These are phyloP conservation scores for Sporothrix protearum DNA, from an alignment of 2,329 filamentous ascomycete species.

Conservation along the genomic window DNA sequence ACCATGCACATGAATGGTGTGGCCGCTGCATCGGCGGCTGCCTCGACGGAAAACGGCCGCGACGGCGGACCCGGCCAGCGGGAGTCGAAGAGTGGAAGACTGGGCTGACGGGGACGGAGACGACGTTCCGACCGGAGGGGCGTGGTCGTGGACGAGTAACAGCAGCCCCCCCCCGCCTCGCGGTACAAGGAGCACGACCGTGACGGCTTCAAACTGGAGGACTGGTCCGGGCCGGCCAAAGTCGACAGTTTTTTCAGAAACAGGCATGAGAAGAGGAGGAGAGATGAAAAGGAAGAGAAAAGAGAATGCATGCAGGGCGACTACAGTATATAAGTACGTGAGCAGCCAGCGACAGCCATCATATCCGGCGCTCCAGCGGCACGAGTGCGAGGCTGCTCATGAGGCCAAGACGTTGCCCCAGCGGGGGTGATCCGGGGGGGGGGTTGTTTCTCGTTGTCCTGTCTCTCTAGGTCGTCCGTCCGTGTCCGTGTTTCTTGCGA, in stretches of 20 bases:
- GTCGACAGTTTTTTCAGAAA: background rate
- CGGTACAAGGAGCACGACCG: background rate
- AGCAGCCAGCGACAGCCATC: conserved; percentile 49
- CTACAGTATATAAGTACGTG: too few species aligned
- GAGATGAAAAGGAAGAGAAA: background rate
- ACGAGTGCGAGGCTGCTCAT: conserved; percentile 50
- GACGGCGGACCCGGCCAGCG: background rate
- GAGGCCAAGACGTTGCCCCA: conserved; percentile 42
- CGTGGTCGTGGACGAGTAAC: background rate
- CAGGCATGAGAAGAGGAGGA: background rate
- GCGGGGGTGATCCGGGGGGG: conserved; percentile 34
- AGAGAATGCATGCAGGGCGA: background rate
- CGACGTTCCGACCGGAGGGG: background rate
- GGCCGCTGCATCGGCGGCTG: background rate
- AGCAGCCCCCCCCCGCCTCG: background rate
- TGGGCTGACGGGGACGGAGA: conserved; percentile 14
- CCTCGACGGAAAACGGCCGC: background rate
- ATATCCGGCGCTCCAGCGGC: conserved; percentile 48
- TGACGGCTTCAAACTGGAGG: background rate
- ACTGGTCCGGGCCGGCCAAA: conserved; percentile 12
- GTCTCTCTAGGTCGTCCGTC: background rate
- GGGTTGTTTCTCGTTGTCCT: background rate
- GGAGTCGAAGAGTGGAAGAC: conserved; percentile 20
- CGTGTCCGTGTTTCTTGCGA: background rate
- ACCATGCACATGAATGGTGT: conserved; percentile 13